These are phyloP conservation scores for Pythium oligandrum DNA, from an alignment of 352 stramenopile species.

Conservation along the genomic window DNA sequence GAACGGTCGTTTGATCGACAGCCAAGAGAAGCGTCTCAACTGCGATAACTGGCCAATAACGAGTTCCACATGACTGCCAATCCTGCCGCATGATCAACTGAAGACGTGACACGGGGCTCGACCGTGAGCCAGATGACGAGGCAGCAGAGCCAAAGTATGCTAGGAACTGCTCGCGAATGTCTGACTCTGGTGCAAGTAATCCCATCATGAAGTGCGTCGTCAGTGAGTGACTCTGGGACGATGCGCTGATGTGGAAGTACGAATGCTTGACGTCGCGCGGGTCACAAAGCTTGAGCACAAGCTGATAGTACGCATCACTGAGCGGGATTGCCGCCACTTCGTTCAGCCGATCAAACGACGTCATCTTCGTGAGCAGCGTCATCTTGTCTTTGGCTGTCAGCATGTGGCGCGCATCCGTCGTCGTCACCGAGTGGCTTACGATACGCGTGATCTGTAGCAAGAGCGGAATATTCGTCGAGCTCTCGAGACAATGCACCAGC, in stretches of 20 bases:
- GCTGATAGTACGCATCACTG: constrained; percentile 71
- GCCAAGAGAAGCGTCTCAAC: constrained; percentile 69
- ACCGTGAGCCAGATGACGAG: constrained; percentile 7
- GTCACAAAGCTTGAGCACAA: constrained; percentile 77
- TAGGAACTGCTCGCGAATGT: constrained; percentile 69
- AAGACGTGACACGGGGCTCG: constrained; percentile 42
- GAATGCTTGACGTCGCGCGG: constrained; percentile 56
- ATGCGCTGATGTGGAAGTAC: constrained; percentile 67
- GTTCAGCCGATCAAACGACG: constrained; percentile 78
- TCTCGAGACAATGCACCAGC: constrained; percentile 81
- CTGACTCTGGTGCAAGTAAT: constrained; percentile 64
- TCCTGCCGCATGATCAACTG: constrained; percentile 77
- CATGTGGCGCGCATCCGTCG: constrained; percentile 43
- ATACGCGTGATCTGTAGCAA: constrained; percentile 82
- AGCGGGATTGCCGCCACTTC: constrained; percentile 81
- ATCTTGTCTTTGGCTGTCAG: constrained; percentile 87
- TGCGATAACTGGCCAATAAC: constrained; percentile 80
- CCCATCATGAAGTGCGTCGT: constrained; percentile 79
- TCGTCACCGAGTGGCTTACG: constrained; percentile 61
- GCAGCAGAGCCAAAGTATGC: constrained; percentile 49
- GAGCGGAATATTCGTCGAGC: constrained; percentile 78
- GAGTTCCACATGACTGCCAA: constrained; percentile 81
- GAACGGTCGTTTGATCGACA: constrained; percentile 14
- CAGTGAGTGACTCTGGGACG: constrained; percentile 53
- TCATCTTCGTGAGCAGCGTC: constrained; percentile 83